Base-by-base conservation (phyloP, 2,329 filamentous ascomycete species). In the Purpureocillium takamizusanense region DNA sequence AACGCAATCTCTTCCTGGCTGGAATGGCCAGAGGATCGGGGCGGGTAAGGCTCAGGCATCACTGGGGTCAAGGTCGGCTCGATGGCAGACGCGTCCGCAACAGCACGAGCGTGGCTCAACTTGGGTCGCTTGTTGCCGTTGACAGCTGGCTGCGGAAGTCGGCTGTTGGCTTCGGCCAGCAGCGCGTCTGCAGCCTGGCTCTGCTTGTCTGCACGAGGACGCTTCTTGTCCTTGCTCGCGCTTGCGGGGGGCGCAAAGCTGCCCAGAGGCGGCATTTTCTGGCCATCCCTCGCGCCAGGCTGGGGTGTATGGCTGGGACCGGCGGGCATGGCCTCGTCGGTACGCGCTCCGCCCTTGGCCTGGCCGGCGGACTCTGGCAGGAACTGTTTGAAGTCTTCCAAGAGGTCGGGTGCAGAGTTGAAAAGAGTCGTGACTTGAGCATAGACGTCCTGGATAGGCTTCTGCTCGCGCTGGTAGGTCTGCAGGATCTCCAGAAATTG, bases 331-430 rank as follows among this genome's bases (percentile, higher is more conserved):
- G 47, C 54, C 18, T 60, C 76, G 42, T 88, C 86, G 31, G 76
- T 72, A 33, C 82, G 79, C 5, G 52, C 77, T 61, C 45, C 69
- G 5, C 68, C 60, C 43, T 75, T 75, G 1, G 72, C 70, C 41
- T 66, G 63, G 12, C 65, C 65, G 27, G 75, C 73, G 32, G 90
- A 94, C 57, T 98, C 92, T 0, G 92, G 92, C 7, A 98, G 72
- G 50, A 98, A 98, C 55, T 98, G 92, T 60, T 98, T 98, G 59
- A 98, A 98, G 55, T 98, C 92, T 61, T 98, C 92, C 2, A 98
- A 70, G 11, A 98, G 76, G 62, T 98, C 92, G 4, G 90, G 90
- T 0, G 94, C 92, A 5, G 84, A 83, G 55, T 87, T 88, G 66
- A 98, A 98, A 1, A 98, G 70, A 25, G 83, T 84, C 1, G 94